phyloP scores from a whole-genome alignment of 140 eudicot species.

The Erigeron philadelphicus region DNA sequence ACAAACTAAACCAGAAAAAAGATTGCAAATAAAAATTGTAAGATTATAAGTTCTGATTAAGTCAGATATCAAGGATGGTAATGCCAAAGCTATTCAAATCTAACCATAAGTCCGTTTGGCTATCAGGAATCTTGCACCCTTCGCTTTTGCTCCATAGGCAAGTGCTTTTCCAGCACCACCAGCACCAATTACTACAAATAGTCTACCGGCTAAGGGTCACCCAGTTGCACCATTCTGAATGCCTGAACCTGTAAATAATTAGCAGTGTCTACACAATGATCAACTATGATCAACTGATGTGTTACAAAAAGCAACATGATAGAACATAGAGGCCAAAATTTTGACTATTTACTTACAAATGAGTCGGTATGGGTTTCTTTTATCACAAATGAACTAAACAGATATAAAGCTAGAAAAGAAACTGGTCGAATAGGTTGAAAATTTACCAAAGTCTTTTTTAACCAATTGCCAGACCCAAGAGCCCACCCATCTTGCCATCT shows the following conservation, averaged over 20 bases:
- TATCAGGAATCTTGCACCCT: conserved; percentile 90
- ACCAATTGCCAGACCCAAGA: neutral
- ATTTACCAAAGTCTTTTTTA: neutral
- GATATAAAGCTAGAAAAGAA: neutral
- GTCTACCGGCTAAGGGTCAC: conserved; percentile 76
- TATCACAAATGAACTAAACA: conserved; percentile 10
- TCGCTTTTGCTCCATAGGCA: conserved; percentile 92
- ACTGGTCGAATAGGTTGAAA: neutral
- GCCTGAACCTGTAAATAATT: conserved; percentile 36
- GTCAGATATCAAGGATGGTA: conserved; percentile 1
- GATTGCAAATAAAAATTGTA: neutral
- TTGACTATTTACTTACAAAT: neutral
- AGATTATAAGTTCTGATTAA: neutral
- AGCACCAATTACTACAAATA: conserved; percentile 92
- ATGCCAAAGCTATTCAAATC: conserved; percentile 22
- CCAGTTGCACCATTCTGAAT: conserved; percentile 30
- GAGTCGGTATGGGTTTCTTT: neutral
- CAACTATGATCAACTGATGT: conserved; percentile 4
- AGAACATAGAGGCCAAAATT: neutral
- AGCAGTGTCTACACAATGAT: neutral
- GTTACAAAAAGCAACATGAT: neutral
- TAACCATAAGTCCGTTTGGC: conserved; percentile 95
- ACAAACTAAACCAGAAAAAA: neutral
- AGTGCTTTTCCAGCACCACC: conserved; percentile 97
- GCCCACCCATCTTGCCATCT: conserved; percentile 3